Conservation (phyloP, 2,329 filamentous ascomycete genomes). For the Coniella lustricola region DNA sequence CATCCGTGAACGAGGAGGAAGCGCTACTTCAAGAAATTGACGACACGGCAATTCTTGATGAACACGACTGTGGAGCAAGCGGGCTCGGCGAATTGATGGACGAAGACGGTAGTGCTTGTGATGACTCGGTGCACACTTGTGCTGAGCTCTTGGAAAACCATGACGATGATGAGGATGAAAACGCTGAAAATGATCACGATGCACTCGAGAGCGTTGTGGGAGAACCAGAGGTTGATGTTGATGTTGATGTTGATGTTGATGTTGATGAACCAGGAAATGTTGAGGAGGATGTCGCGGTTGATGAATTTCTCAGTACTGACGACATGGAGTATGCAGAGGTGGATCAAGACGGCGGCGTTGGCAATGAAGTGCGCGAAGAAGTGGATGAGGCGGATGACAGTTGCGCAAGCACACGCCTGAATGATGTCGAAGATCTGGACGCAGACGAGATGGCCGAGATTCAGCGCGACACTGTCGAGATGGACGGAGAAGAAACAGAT, state of each 20-base stretch:
- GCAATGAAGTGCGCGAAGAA: no score
- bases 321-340: no score
- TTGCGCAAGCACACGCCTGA: no score
- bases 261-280: not conserved
- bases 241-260: not conserved
- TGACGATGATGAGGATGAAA: not conserved
- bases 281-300: no score
- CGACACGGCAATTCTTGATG: not conserved
- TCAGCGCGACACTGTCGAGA: not conserved
- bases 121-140: no score
- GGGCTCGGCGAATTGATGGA: no score
- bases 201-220: not conserved
- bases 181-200: not conserved
- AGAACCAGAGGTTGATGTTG: not conserved
- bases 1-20: not conserved
- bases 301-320: no score
- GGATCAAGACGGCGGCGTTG: no score
- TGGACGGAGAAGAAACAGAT: not conserved
- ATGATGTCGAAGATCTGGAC: no score
- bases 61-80: not conserved
- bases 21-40: not conserved
- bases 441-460: no score
- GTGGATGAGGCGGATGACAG: not conserved
- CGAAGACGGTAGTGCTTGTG: no score
- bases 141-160: no score